phyloP scores from a whole-genome alignment of 2,329 filamentous ascomycete genomes.

The Fusarium palustre region DNA sequence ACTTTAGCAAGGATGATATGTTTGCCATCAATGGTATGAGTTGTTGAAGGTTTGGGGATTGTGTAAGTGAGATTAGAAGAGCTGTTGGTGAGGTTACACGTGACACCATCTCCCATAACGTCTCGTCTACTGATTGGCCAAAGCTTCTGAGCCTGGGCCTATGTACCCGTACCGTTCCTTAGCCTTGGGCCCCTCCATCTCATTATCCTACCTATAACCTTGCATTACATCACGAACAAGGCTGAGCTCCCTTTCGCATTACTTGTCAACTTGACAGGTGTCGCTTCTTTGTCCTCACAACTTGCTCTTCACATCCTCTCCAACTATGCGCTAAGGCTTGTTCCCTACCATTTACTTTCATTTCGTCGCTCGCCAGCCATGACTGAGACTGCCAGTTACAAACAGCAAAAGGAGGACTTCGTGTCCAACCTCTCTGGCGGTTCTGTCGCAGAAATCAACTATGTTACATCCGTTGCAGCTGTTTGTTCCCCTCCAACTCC shows the following conservation, averaged over 20 bases:
- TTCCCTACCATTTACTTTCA: neutral
- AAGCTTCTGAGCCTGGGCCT: neutral
- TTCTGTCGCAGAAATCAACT: constrained; percentile 85
- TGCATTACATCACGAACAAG: constrained; percentile 38
- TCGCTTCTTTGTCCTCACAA: constrained; percentile 29
- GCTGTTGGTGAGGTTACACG: constrained; percentile 24
- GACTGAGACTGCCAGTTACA: constrained; percentile 72
- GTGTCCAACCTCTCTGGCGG: constrained; percentile 92
- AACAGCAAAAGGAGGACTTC: constrained; percentile 92
- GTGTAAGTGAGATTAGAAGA: constrained; percentile 6
- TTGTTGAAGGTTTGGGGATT: constrained; percentile 25
- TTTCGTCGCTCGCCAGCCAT: constrained; percentile 44
- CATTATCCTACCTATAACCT: constrained; percentile 18
- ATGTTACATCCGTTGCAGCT: constrained; percentile 84
- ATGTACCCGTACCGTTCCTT: neutral
- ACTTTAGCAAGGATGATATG: neutral
- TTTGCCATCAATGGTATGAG: constrained; percentile 6
- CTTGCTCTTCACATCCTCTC: neutral
- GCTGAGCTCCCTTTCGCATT: constrained; percentile 36
- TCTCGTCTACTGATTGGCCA: constrained; percentile 35
- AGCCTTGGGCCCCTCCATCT: constrained; percentile 19
- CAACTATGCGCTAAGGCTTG: constrained; percentile 31
- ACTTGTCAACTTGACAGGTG: constrained; percentile 40
- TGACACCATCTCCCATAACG: constrained; percentile 25
- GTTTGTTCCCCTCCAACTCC: constrained; percentile 60